Evolutionary conservation across 2,329 filamentous ascomycete species (phyloP).

Genomic region (Aotearoamyces nothofagi): DNA sequence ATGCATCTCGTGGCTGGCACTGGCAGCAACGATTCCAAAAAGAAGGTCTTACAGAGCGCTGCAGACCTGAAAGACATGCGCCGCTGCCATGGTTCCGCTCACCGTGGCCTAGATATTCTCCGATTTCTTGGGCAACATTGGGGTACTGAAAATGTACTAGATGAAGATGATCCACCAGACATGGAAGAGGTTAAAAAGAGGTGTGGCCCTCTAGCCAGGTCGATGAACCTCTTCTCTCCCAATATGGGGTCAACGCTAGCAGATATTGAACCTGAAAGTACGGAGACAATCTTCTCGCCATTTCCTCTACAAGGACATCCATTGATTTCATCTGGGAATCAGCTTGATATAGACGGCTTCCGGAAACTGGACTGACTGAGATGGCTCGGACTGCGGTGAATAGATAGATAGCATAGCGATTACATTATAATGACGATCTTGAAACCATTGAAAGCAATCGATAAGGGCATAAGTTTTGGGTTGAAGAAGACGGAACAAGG

Average conservation of each 20-base stretch:
- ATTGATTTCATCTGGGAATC: slow-evolving; percentile 1
- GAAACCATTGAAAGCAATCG: too few relatives aligned
- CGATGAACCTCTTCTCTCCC: slow-evolving; percentile 2
- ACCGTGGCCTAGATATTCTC: slow-evolving; percentile 2
- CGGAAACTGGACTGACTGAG: too few relatives aligned
- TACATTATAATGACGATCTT: too few relatives aligned
- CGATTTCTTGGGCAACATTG: slow-evolving; percentile 1
- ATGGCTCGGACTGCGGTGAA: too few relatives aligned
- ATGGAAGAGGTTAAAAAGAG: too few relatives aligned
- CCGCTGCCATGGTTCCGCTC: slow-evolving; percentile 17
- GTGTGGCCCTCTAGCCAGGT: neutral
- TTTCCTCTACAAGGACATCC: slow-evolving; percentile 4
- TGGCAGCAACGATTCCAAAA: neutral
- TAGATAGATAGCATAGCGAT: too few relatives aligned
- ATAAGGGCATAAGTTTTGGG: too few relatives aligned
- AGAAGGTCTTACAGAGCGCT: neutral
- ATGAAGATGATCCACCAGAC: too few relatives aligned
- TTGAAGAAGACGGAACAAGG: too few relatives aligned
- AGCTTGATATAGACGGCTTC: slow-evolving; percentile 3
- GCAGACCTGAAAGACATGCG: slow-evolving; percentile 41
- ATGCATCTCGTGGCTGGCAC: slow-evolving; percentile 9
- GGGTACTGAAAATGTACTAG: slow-evolving; percentile 1
- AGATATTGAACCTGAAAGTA: neutral
- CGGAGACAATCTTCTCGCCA: slow-evolving; percentile 2
- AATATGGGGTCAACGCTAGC: neutral